Evolutionary conservation across 108 stramenopile genomes (phyloP), one percentile per base, ranked within the genome.

Genomic region (Conticribra guillardii): DNA sequence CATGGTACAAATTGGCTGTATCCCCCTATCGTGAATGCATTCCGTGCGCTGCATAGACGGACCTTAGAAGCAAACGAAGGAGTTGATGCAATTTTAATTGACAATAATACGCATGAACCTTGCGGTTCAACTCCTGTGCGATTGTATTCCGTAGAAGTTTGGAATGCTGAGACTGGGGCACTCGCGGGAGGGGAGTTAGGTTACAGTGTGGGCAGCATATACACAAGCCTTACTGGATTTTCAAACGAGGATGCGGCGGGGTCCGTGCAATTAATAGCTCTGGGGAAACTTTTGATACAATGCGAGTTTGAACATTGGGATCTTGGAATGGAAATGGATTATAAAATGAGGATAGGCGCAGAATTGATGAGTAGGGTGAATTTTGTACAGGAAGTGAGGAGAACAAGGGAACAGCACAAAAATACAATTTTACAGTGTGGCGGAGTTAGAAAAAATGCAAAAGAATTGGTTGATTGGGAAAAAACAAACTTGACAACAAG

Each of bases 221-320:
- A 94, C 50, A 89, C 95, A 7, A 83, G 84, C 54, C 71, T 96
- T 27, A 91, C 91, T 17, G 95, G 95, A 5, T 96, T 96, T 70
- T 70, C 88, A 8, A 54, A 32, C 0, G 68, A 84, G 57, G 82
- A 88, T 64, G 76, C 67, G 22, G 92, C 95, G 5, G 95, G 95
- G 24, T 85, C 90, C 16, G 92, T 94, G 8, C 95, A 96, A 63
- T 33, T 55, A 49, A 54, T 63, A 28, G 71, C 71, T 4, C 52
- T 89, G 53, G 94, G 89, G 34, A 79, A 73, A 32, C 50, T 89
- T 22, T 73, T 95, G 17, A 61, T 21, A 3, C 29, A 60, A 19
- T 30, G 61, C 24, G 88, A 87, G 17, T 89, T 90, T 64, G 61
- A 62, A 3, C 31, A 90, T 54, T 95, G 94, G 94, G 94, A 95